Evolutionary conservation across 805 yeast genomes (phyloP).

Genomic region (Jamesozyma hellenica): DNA sequence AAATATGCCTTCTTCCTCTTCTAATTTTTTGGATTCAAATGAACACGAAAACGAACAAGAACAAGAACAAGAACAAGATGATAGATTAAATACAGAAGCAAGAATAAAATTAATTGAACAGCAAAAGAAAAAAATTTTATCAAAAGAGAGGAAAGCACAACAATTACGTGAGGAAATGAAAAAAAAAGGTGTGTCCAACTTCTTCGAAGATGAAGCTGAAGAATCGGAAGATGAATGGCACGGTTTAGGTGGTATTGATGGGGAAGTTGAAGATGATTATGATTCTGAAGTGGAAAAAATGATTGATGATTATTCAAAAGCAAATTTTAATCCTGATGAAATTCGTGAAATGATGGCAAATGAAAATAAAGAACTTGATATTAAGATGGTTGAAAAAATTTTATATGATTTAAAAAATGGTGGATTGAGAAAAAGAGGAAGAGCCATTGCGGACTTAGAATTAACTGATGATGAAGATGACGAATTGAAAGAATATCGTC

Average conservation of each 20-base stretch:
- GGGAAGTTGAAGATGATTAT: constrained; percentile 39
- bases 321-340: constrained; percentile 47
- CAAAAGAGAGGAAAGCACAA: constrained; percentile 13
- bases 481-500: constrained; percentile 28
- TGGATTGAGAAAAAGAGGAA: constrained; percentile 49
- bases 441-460: constrained; percentile 48
- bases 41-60: background rate
- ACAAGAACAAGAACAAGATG: constrained; percentile 2
- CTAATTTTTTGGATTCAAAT: background rate
- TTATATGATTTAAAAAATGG: constrained; percentile 66
- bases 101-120: constrained; percentile 11
- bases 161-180: constrained; percentile 43
- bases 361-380: constrained; percentile 53
- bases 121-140: constrained; percentile 13
- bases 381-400: constrained; percentile 53
- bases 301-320: constrained; percentile 60
- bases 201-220: constrained; percentile 75
- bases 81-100: constrained; percentile 5
- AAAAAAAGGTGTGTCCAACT: constrained; percentile 44
- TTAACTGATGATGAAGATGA: constrained; percentile 65
- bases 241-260: constrained; percentile 69
- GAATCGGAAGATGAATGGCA: constrained; percentile 87
- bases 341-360: constrained; percentile 48
- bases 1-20: background rate
- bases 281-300: constrained; percentile 69